A percentile compares a stretch with the other conserved stretches of the same genome.
phyloP scores from a whole-genome alignment of 2,329 filamentous ascomycete genomes.

The Monosporascus sp. region DNA sequence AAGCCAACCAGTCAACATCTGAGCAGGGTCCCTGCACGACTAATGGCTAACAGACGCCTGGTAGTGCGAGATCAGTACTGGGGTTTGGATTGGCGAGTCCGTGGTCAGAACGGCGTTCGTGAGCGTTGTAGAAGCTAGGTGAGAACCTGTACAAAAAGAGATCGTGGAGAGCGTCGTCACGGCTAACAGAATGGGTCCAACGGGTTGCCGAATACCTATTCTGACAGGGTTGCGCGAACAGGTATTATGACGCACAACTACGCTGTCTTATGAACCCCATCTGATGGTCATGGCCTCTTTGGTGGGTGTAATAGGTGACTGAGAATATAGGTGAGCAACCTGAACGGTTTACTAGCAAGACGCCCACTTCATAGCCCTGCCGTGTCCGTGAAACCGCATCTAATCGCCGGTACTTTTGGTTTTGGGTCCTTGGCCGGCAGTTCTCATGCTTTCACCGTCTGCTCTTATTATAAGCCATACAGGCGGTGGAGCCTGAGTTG shows the following conservation, averaged over 20 bases:
- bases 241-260: background rate
- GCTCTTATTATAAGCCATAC: conserved; percentile 23
- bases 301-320: background rate
- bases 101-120: conserved; percentile 22
- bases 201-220: background rate
- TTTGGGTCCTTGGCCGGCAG: conserved; percentile 14
- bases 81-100: conserved; percentile 28
- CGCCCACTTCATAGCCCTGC: conserved; percentile 2
- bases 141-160: conserved; percentile 13
- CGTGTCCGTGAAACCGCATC: conserved; percentile 12
- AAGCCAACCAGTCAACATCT: conserved; percentile 34
- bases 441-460: conserved; percentile 18
- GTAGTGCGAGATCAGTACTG: conserved; percentile 27
- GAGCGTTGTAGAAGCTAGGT: conserved; percentile 10
- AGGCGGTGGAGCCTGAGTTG: conserved; percentile 23
- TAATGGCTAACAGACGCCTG: conserved; percentile 30
- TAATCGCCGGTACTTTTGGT: conserved; percentile 13
- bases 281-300: background rate
- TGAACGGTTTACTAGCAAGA: conserved; percentile 8
- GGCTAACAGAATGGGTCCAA: background rate
- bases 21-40: conserved; percentile 27
- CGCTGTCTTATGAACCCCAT: background rate
- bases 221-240: background rate
- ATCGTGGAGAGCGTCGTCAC: background rate
- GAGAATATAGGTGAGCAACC: conserved; percentile 13